Evolutionary conservation across 2,329 filamentous ascomycete genomes (phyloP).

Genomic region (Fusarium caatingaense): DNA sequence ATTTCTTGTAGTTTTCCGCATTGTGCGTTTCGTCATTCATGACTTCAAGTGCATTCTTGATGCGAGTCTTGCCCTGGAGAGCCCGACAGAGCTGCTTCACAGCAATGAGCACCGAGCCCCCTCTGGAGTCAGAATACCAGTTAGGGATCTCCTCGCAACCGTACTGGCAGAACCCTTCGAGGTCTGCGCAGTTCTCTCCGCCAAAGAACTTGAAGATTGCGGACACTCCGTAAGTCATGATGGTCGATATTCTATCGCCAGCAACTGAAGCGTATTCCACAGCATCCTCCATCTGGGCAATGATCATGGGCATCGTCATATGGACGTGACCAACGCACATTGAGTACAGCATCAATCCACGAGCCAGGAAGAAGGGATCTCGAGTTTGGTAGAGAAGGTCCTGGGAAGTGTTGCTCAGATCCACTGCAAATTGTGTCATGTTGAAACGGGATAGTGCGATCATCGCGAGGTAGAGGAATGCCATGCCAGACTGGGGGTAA

Average conservation of each 20-base stretch:
- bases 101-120: constrained; percentile 75
- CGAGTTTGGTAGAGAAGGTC: constrained; percentile 72
- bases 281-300: constrained; percentile 71
- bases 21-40: constrained; percentile 77
- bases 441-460: constrained; percentile 77
- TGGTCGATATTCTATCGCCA: constrained; percentile 77
- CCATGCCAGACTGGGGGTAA: constrained; percentile 76
- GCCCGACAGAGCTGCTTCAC: constrained; percentile 75
- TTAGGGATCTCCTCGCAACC: constrained; percentile 79
- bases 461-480: constrained; percentile 74
- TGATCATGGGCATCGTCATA: constrained; percentile 67
- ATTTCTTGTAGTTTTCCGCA: constrained; percentile 67
- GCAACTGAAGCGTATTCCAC: constrained; percentile 73
- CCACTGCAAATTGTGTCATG: constrained; percentile 74
- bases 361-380: constrained; percentile 73
- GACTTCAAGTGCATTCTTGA: constrained; percentile 62
- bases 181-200: constrained; percentile 74
- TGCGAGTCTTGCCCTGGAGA: constrained; percentile 77
- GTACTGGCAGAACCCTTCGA: constrained; percentile 77
- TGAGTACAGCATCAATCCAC: constrained; percentile 75
- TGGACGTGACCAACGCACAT: constrained; percentile 78
- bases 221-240: constrained; percentile 76
- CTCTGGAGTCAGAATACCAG: constrained; percentile 77
- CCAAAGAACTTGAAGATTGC: constrained; percentile 76
- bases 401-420: constrained; percentile 72